phyloP scores from a whole-genome alignment of 1,284 basidiomycete genomes.

The Gastroboletus turbinatus region DNA sequence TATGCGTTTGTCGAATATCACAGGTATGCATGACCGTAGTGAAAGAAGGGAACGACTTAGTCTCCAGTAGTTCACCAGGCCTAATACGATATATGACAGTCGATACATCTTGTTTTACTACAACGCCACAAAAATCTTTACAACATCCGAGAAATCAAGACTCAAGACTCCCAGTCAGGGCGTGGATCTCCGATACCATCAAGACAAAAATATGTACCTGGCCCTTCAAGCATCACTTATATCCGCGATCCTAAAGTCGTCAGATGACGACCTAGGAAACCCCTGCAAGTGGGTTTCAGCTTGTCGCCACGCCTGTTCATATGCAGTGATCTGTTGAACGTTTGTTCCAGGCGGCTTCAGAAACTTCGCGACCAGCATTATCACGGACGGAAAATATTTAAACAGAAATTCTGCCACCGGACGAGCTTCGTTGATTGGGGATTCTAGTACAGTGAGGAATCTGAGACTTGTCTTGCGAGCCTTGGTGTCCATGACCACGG shows the following conservation, averaged over 20 bases:
- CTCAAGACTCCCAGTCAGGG: neutral
- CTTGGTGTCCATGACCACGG: neutral
- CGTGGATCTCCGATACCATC: neutral
- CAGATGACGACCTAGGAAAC: neutral
- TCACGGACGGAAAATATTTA: conserved; percentile 8
- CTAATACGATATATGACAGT: too few species aligned
- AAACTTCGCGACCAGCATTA: conserved; percentile 3
- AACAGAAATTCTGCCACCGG: conserved; percentile 19
- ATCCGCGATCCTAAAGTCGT: neutral
- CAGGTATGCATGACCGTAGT: too few species aligned
- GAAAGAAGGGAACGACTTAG: too few species aligned
- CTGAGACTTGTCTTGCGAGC: conserved; percentile 3
- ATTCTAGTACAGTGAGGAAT: conserved; percentile 9
- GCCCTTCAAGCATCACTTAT: neutral
- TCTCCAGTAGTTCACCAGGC: too few species aligned
- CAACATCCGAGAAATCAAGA: neutral
- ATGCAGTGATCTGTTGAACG: neutral
- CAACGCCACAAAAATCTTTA: too few species aligned
- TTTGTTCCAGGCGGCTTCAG: neutral
- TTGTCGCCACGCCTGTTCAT: conserved; percentile 4
- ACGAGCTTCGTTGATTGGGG: conserved; percentile 9
- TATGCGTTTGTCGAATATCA: too few species aligned
- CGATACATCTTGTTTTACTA: too few species aligned
- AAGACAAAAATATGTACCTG: neutral
- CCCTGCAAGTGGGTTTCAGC: neutral